Percentiles rank a stretch among this genome's conserved stretches.
Conservation (phyloP, 176 grass and related monocot genomes). For the Bothriochloa decipiens region DNA sequence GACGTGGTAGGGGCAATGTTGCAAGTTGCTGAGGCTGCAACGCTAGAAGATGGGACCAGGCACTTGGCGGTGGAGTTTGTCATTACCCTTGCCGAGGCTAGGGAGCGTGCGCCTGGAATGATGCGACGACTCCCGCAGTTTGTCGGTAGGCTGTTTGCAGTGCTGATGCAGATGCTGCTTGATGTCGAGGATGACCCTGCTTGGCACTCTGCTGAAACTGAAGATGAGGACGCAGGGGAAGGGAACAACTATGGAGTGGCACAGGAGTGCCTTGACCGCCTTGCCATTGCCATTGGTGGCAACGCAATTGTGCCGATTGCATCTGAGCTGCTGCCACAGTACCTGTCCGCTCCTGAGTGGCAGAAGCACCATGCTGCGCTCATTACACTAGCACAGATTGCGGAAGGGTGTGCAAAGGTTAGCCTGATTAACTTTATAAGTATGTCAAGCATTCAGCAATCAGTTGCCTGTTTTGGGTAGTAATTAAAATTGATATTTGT, state of each 20-base stretch:
- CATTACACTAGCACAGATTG: slow-evolving; percentile 95
- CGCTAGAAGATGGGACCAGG: slow-evolving; percentile 84
- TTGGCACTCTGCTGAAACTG: slow-evolving; percentile 83
- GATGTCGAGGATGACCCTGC: slow-evolving; percentile 93
- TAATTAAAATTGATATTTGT: neutral
- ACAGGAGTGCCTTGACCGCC: slow-evolving; percentile 92
- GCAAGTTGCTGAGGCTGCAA: slow-evolving; percentile 72
- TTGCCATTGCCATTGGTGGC: slow-evolving; percentile 88
- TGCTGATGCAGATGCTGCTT: slow-evolving; percentile 97
- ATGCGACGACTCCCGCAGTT: slow-evolving; percentile 94
- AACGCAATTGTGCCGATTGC: slow-evolving; percentile 91
- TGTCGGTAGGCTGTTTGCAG: slow-evolving; percentile 83
- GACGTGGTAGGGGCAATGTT: slow-evolving; percentile 97
- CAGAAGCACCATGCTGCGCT: slow-evolving; percentile 98
- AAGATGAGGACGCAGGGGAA: slow-evolving; percentile 92
- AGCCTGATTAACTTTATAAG: neutral
- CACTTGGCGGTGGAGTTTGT: slow-evolving; percentile 94
- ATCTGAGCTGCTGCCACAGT: slow-evolving; percentile 82
- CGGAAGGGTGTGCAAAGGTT: slow-evolving; percentile 98
- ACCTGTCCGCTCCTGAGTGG: slow-evolving; percentile 83
- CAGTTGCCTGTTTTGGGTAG: neutral
- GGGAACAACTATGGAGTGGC: slow-evolving; percentile 91
- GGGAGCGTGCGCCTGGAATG: slow-evolving; percentile 95
- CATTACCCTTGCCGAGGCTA: slow-evolving; percentile 86
- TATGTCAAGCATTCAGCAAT: neutral